These are phyloP conservation scores for Candida nitratophila DNA, from an alignment of 805 yeast species.

Conservation along the genomic window DNA sequence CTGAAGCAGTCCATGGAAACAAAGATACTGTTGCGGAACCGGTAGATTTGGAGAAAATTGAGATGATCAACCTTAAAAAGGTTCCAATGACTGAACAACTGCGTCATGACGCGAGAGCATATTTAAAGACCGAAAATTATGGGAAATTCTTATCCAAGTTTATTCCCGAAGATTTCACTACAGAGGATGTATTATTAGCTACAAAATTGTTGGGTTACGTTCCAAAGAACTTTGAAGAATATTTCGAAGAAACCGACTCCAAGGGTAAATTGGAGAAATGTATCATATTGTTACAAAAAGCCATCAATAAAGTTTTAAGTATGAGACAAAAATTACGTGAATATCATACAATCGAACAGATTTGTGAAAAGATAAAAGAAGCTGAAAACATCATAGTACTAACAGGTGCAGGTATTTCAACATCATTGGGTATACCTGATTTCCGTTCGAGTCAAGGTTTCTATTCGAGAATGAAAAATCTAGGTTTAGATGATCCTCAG, in stretches of 20 bases:
- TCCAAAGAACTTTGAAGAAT: slow-evolving; percentile 15
- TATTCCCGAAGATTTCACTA: slow-evolving; percentile 53
- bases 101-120: slow-evolving; percentile 40
- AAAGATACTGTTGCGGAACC: neutral
- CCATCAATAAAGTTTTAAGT: slow-evolving; percentile 54
- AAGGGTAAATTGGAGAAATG: slow-evolving; percentile 14
- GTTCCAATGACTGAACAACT: slow-evolving; percentile 31
- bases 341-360: slow-evolving; percentile 53
- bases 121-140: slow-evolving; percentile 54
- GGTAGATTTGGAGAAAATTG: neutral
- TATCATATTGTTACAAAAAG: slow-evolving; percentile 49
- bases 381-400: slow-evolving; percentile 62
- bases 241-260: neutral
- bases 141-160: slow-evolving; percentile 52
- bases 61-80: slow-evolving; percentile 8
- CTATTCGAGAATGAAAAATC: slow-evolving; percentile 57
- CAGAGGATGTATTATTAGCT: slow-evolving; percentile 48
- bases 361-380: slow-evolving; percentile 42
- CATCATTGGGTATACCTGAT: slow-evolving; percentile 87
- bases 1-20: neutral
- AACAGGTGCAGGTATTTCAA: slow-evolving; percentile 92
- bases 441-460: slow-evolving; percentile 86
- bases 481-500: slow-evolving; percentile 82
- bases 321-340: slow-evolving; percentile 48
- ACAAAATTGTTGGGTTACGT: slow-evolving; percentile 57